Evolutionary conservation across 768 basidiomycete genomes (phyloP).

Genomic region (Termitomyces bulborhizus): DNA sequence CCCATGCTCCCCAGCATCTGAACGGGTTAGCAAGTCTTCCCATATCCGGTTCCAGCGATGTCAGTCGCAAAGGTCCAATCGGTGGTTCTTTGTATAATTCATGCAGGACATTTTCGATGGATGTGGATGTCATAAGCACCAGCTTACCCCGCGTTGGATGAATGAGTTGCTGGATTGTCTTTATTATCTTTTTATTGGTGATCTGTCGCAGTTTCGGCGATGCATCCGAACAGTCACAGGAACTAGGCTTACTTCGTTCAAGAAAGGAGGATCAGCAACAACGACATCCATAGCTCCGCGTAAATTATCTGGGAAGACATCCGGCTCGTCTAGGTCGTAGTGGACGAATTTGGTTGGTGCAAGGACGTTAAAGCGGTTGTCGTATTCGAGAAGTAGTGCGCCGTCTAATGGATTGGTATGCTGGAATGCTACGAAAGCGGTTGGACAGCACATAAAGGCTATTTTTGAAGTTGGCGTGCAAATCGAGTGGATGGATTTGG

Average conservation of each 20-base stretch:
- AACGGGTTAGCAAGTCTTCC: slow-evolving; percentile 36
- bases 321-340: slow-evolving; percentile 40
- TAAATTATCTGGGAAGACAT: slow-evolving; percentile 27
- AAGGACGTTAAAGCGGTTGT: slow-evolving; percentile 35
- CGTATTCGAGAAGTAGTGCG: slow-evolving; percentile 34
- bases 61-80: slow-evolving; percentile 30
- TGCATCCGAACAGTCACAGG: neutral
- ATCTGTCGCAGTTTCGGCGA: slow-evolving; percentile 18
- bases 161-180: slow-evolving; percentile 33
- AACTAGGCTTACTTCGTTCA: slow-evolving; percentile 32
- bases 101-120: slow-evolving; percentile 26
- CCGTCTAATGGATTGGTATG: slow-evolving; percentile 26
- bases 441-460: slow-evolving; percentile 41
- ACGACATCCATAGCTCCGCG: slow-evolving; percentile 29
- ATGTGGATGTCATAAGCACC: slow-evolving; percentile 33
- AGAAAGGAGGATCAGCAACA: slow-evolving; percentile 39
- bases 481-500: slow-evolving; percentile 23
- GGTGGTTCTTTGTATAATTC: slow-evolving; percentile 30
- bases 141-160: slow-evolving; percentile 30
- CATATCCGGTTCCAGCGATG: slow-evolving; percentile 27
- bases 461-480: slow-evolving; percentile 27
- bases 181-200: slow-evolving; percentile 32
- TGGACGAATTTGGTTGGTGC: slow-evolving; percentile 31
- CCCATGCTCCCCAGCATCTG: slow-evolving; percentile 38
- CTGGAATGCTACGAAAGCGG: slow-evolving; percentile 42